Base-by-base conservation (phyloP, 768 basidiomycete genomes). In the Gymnopilus dilepis region DNA sequence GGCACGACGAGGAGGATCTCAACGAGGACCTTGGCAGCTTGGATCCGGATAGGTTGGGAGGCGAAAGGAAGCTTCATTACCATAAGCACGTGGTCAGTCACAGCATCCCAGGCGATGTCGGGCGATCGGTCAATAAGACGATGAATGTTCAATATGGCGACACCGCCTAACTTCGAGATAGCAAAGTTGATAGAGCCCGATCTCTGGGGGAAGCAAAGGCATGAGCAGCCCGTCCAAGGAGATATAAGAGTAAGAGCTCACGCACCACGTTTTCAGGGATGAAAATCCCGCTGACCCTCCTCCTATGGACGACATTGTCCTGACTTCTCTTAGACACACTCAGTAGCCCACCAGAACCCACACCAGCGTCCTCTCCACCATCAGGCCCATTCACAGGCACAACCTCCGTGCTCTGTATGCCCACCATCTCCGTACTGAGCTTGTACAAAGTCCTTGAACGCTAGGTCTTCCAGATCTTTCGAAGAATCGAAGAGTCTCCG, bases 101-200 rank as follows among this genome's bases (percentile, higher is more conserved):
- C 87, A 7, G 87, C 81, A 56, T 90, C 80, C 95, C 96, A 98
- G 2, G 93, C 95, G 11, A 95, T 78, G 12, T 89, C 87, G 0
- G 93, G 87, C 11, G 90, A 83, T n/a, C 89, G 84, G 63, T 90
- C 90, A 50, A 97, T 89, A 17, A 99, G 80, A 3, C 97, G 88
- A 70, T 92, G 87, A 24, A 97, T 88, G 70, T 98, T 99, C 56
- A 93, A 81, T 66, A 87, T 80, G 0, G 90, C 83, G 9, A 97
- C 89, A 1, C 86, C 84, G 8, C 94, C 91, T 21, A 98, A 78
- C 70, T 93, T 94, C 61, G 85, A 85, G 59, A 98, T 89, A n/a
- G 94, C 93, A 77, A 97, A 99, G 64, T 99, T 97, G 0, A 92
- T 93, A 0, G 91, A 84, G n/a, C 91, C 84, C 92, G 95, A 59